Base-by-base conservation (phyloP, 441 rosid species). In the Populus hybrid region DNA sequence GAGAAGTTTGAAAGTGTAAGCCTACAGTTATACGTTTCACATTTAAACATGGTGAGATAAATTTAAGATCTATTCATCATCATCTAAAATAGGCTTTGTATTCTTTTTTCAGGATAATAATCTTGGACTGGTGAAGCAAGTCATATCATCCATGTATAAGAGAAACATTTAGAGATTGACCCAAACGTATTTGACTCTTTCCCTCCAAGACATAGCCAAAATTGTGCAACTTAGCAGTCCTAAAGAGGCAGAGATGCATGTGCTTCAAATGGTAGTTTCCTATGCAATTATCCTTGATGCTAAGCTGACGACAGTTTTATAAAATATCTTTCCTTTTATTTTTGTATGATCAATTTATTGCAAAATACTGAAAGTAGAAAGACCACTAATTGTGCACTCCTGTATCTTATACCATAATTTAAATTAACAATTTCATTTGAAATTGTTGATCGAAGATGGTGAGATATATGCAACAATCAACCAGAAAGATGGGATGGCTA, bases 401-500 rank as follows among this genome's bases (percentile, higher is more conserved):
- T 26, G 61, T 0, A 7, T 74, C 63, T 34, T 28, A n/a, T 59
- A 30, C 32, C 26, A 38, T 53, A 35, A 46, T 46, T 3, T 46
- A 7, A 19, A 35, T 40, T 76, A 67, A 76, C 64, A 21, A 42
- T 36, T 79, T 76, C 11, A 28, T 67, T 40, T 66, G 28, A 70
- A 83, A 80, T 70, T 81, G 76, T 81, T 91, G 98, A 96, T 96
- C 75, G 2, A 91, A 89, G 95, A 96, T 84, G 98, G 98, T 82
- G 93, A 94, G 88, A 96, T 96, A 86, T 88, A 88, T 86, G 99
- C 98, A 19, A 83, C 92, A 70, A 96, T 94, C 82, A 92, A 94
- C 87, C 99, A 94, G 87, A 94, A 92, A 87, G 98, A 94, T 79
- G 98, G 99, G 57, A 96, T 96, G 99, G 98, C 94, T 77, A 89